Conservation (phyloP, 1,284 basidiomycete species). For the Fomitiporia mediterranea region DNA sequence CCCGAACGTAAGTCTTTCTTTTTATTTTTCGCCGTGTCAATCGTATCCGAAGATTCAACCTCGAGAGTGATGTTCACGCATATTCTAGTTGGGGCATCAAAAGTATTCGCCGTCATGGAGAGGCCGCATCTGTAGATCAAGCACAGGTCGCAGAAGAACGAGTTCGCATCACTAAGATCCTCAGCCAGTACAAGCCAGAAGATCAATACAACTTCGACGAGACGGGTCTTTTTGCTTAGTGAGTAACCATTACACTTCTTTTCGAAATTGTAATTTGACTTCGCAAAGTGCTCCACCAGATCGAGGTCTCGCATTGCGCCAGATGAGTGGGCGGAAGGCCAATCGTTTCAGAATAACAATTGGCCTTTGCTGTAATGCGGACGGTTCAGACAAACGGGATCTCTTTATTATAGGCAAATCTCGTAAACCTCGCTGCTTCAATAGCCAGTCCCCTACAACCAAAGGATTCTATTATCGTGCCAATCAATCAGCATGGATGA, state of each 20-base stretch:
- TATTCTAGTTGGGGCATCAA: conserved; percentile 25
- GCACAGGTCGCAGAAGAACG: conserved; percentile 27
- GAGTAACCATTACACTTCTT: too few relatives aligned
- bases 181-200: conserved; percentile 25
- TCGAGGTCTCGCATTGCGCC: conserved; percentile 26
- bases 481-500: conserved; percentile 37
- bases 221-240: conserved; percentile 27
- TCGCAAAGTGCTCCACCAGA: conserved; percentile 28
- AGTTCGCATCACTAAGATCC: conserved; percentile 19
- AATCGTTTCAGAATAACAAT: conserved; percentile 31
- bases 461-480: conserved; percentile 32
- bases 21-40: background rate
- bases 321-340: conserved; percentile 27
- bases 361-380: conserved; percentile 28
- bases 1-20: conserved; percentile 20
- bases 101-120: conserved; percentile 32
- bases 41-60: too few relatives aligned
- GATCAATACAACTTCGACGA: conserved; percentile 36
- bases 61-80: too few relatives aligned
- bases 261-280: too few relatives aligned
- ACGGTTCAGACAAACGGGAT: conserved; percentile 28
- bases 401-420: conserved; percentile 33
- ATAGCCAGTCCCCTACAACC: conserved; percentile 20
- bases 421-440: conserved; percentile 29
- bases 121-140: conserved; percentile 34